phyloP scores from a whole-genome alignment of 495 filamentous ascomycete genomes.

The Hypoxylon rickii region DNA sequence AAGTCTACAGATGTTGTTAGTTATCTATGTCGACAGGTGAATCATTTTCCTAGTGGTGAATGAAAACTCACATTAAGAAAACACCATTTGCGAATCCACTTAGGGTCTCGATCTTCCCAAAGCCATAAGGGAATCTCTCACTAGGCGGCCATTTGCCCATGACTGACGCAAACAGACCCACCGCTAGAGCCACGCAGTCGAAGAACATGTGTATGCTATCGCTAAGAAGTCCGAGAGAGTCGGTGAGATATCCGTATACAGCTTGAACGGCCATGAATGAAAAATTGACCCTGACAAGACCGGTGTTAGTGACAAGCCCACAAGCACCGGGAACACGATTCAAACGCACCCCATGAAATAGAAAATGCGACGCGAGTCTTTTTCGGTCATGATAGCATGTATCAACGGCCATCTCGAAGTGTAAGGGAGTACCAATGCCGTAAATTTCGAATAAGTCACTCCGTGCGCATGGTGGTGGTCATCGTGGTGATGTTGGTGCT shows the following conservation, averaged over 20 bases:
- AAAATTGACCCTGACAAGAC: constrained; percentile 76
- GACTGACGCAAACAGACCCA: constrained; percentile 92
- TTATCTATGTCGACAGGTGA: too few relatives aligned
- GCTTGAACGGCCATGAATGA: constrained; percentile 94
- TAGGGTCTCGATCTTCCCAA: constrained; percentile 94
- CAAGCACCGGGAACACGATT: too few relatives aligned
- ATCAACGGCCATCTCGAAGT: constrained; percentile 74
- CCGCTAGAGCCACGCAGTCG: constrained; percentile 89
- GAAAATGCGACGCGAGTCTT: constrained; percentile 93
- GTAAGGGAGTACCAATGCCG: constrained; percentile 65
- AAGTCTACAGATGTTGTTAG: constrained; percentile 67
- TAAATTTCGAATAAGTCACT: constrained; percentile 59
- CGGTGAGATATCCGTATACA: constrained; percentile 88
- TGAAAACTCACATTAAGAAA: constrained; percentile 76
- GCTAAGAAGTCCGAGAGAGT: constrained; percentile 89
- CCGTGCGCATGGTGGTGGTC: constrained; percentile 34
- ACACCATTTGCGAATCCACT: constrained; percentile 97
- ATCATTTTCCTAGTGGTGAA: too few relatives aligned
- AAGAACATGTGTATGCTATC: constrained; percentile 99
- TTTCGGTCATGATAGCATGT: constrained; percentile 84
- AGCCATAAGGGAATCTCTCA: constrained; percentile 87
- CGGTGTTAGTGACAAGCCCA: constrained; percentile 14
- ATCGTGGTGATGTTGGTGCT: constrained; percentile 30
- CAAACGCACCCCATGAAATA: constrained; percentile 89
- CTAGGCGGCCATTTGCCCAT: constrained; percentile 97